Percentiles rank a stretch among this genome's conserved stretches.
These are phyloP conservation scores for Solanum arcanum DNA, from an alignment of 257 asterid genomes.

Conservation along the genomic window DNA sequence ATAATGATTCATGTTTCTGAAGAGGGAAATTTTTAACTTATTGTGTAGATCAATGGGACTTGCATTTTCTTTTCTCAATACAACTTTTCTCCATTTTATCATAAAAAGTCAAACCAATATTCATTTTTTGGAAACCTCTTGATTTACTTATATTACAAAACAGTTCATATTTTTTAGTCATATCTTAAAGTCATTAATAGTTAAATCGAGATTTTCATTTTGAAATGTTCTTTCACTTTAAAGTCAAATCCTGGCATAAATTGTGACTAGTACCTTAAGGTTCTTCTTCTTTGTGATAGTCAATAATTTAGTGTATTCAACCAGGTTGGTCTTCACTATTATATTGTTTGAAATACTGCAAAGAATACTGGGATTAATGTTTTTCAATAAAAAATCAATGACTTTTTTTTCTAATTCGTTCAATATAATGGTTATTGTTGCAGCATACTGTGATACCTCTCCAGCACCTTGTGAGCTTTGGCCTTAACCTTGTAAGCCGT, in stretches of 20 bases:
- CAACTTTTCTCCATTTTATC: neutral
- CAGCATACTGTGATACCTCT: slow-evolving; percentile 97
- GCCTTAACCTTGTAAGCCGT: slow-evolving; percentile 88
- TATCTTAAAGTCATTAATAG: neutral
- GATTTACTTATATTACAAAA: neutral
- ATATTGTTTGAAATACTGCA: neutral
- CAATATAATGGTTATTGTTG: slow-evolving; percentile 10
- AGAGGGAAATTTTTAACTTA: neutral
- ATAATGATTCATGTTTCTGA: neutral
- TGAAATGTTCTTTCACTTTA: neutral
- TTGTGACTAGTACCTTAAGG: neutral
- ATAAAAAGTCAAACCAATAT: neutral
- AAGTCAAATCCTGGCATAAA: neutral
- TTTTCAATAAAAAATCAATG: neutral
- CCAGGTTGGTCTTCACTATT: neutral
- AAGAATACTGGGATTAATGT: neutral
- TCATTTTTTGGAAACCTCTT: neutral
- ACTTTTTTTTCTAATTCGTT: neutral
- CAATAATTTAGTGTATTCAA: neutral
- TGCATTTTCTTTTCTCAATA: neutral
- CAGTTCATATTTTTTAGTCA: neutral
- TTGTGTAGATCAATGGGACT: neutral
- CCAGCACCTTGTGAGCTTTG: slow-evolving; percentile 82
- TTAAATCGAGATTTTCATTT: neutral
- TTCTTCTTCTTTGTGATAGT: neutral